Evolutionary conservation across 2,329 filamentous ascomycete species (phyloP), one percentile per base, ranked within the genome.

Genomic region (Penicillium occitanis): DNA sequence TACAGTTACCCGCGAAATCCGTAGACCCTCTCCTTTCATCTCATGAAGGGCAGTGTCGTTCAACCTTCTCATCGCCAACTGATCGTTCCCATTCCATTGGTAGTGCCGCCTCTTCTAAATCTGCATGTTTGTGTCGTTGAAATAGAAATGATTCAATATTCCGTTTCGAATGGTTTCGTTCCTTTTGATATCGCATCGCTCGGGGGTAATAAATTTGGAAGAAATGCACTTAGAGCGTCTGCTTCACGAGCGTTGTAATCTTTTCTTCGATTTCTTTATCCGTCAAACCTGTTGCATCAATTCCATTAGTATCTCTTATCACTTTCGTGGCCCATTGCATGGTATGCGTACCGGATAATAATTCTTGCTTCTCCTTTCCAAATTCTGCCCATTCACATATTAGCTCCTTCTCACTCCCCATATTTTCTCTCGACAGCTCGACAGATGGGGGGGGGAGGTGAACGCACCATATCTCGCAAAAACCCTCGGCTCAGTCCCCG

Each of bases 391-490:
- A 7, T 30, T 30, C 5, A 71, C 66, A 8, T n/a, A 33, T 50
- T 40, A 58, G 17, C 63, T 44, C 2, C 28, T 11, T 19, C 28
- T 46, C 8, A 6, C 5, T 37, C 11, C 5, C 30, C 2, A 55
- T 19, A 28, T 25, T 10, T 25, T 30, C 8, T 10, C 33, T n/a
- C 17, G 2, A 4, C 17, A 13, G 1, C 25, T 25, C 25, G 25
- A 25, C 25, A 44, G 2, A 5, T 5, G 3, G 40, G 14, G 17
- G 14, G 17, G 17, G n/a, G 17, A 44, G 42, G n/a, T 1, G 14
- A 46, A 65, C 88, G 74, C 80, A 96, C 92, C 94, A 78, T 96
- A 99, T 88, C 95, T 87, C 72, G 94, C 93, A 80, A 90, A 98
- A 70, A 99, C 88, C 79, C 88, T 90, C 70, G 95, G 94, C 77